Evolutionary conservation across 306 rosid species (phyloP).

Genomic region (Trifolium repens): DNA sequence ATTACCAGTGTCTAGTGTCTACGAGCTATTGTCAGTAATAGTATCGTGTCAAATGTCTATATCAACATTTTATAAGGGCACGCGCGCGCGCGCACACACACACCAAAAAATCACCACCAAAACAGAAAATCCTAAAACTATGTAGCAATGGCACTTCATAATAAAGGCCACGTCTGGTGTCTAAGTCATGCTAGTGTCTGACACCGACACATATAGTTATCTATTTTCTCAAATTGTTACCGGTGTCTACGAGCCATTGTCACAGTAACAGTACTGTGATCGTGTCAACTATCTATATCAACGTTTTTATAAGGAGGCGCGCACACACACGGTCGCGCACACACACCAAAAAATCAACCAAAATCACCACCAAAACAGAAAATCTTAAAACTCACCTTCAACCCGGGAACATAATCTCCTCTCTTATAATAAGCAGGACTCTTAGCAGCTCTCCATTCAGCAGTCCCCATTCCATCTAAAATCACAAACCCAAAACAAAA

Average conservation of each 20-base stretch:
- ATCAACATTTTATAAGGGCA: not conserved
- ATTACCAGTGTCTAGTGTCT: not conserved
- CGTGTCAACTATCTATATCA: not conserved
- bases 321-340: too few relatives aligned
- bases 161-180: too few relatives aligned
- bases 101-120: not conserved
- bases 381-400: slow-evolving; percentile 61
- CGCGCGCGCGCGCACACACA: not conserved
- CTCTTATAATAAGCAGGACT: slow-evolving; percentile 90
- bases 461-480: slow-evolving; percentile 98
- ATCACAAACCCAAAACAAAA: slow-evolving; percentile 31
- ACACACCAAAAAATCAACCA: not conserved
- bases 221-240: not conserved
- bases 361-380: slow-evolving; percentile 1
- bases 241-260: not conserved
- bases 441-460: slow-evolving; percentile 95
- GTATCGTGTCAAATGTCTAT: not conserved
- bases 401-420: slow-evolving; percentile 93
- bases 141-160: too few relatives aligned
- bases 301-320: not conserved
- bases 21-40: not conserved
- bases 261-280: not conserved
- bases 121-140: too few relatives aligned
- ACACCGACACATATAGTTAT: not conserved
- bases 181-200: not conserved